These are phyloP conservation scores for Colletotrichum truncatum DNA, from an alignment of 2,329 filamentous ascomycete species.

Conservation along the genomic window DNA sequence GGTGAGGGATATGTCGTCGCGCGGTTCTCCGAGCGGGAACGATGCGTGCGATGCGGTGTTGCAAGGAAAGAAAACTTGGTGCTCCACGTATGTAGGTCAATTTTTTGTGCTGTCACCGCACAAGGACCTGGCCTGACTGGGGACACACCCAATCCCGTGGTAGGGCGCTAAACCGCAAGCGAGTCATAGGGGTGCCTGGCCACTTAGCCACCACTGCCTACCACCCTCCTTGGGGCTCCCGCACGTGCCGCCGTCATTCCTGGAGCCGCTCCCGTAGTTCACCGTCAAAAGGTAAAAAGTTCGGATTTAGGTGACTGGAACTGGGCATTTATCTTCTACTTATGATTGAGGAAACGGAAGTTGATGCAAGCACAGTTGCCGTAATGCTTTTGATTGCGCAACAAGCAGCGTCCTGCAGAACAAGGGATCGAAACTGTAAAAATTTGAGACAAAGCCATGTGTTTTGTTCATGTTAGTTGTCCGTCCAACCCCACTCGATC, in stretches of 20 bases:
- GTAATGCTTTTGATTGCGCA: no score
- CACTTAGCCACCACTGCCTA: background rate
- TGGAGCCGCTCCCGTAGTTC: constrained; percentile 8
- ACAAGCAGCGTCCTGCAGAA: background rate
- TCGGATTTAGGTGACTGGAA: background rate
- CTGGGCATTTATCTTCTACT: background rate
- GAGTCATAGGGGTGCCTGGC: constrained; percentile 23
- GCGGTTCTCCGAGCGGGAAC: constrained; percentile 26
- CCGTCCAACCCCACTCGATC: constrained; percentile 13
- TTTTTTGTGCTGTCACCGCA: constrained; percentile 29
- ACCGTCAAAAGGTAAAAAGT: background rate
- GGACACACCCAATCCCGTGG: constrained; percentile 13
- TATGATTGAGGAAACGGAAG: no score
- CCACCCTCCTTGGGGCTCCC: background rate
- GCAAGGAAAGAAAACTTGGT: constrained; percentile 28
- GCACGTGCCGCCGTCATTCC: constrained; percentile 4
- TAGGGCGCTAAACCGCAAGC: constrained; percentile 30
- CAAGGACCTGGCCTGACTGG: constrained; percentile 24
- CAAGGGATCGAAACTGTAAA: background rate
- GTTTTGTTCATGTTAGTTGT: background rate
- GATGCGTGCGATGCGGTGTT: constrained; percentile 28
- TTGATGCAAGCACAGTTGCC: no score
- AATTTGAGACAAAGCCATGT: constrained; percentile 19
- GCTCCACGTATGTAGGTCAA: constrained; percentile 22
- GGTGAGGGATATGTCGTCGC: constrained; percentile 24